Evolutionary conservation across 495 filamentous ascomycete genomes (phyloP), one percentile per base, ranked within the genome.

Genomic region (Extremus antarcticus): DNA sequence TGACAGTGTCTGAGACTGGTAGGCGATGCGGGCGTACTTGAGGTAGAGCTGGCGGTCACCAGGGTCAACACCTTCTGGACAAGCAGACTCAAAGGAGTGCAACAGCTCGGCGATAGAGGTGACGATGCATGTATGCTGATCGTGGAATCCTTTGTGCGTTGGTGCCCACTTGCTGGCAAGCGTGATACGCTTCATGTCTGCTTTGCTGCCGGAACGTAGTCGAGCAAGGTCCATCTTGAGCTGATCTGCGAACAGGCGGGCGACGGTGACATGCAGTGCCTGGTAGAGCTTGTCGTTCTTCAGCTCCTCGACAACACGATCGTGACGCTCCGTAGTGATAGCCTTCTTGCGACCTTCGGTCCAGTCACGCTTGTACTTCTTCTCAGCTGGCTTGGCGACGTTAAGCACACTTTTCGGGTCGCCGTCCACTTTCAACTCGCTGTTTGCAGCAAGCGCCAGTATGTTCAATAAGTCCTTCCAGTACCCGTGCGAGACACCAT

Each of bases 81-180:
- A 58, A 21, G 64, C 32, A 1, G 35, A 55, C 9, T 62, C 53
- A 1, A 61, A 57, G 0, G 72, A 68, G 49, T 70, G 72, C 3
- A 76, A 54, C 25, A 71, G 58, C 65, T 78, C 75, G 41, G 75
- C 73, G 25, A 78, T 76, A 21, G 69, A 67, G 46, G 70, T 71
- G 20, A 67, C 67, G 47, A 78, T 63, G 49, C 70, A 69, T 11
- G 75, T 77, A 59, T 74, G 67, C 60, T 72, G 71, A 57, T 78
- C 75, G 58, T 76, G 74, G 62, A 75, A 71, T 40, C 65, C 65
- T 38, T 64, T 67, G 9, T 68, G 59, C 3, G 63, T 67, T 0
- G 75, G 75, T 0, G 74, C 71, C 75, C 75, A 77, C 57, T 78
- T 78, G n/a, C 62, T 73, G 25, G 72, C 72, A 0, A 77, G 65